Conservation (phyloP, 73 alveolate genomes). For the Paraurostyla sp. region DNA sequence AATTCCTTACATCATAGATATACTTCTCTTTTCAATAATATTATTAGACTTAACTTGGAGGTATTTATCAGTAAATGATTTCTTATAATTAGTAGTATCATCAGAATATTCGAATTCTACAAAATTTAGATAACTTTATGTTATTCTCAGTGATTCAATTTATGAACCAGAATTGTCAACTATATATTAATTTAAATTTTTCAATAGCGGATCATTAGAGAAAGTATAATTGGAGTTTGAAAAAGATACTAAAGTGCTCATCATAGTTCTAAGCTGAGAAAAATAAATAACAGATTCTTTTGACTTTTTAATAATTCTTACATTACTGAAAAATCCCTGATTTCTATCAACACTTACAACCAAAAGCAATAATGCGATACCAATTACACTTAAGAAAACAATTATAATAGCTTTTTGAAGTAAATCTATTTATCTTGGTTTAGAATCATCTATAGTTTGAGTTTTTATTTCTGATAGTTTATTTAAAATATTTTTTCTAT, state of each 20-base stretch:
- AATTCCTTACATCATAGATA: constrained; percentile 35
- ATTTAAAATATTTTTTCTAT: constrained; percentile 38
- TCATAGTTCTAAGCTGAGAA: constrained; percentile 25
- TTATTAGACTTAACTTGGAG: constrained; percentile 1
- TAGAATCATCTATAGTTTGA: constrained; percentile 54
- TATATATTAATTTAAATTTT: neutral
- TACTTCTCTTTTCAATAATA: neutral
- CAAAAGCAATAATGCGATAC: constrained; percentile 21
- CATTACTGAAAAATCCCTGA: constrained; percentile 37
- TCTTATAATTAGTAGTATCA: neutral
- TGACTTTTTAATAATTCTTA: constrained; percentile 48
- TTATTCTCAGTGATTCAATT: constrained; percentile 18
- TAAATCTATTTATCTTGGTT: constrained; percentile 47
- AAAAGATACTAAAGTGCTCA: neutral
- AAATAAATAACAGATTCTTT: constrained; percentile 46
- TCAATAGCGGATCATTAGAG: neutral
- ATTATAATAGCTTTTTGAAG: constrained; percentile 31
- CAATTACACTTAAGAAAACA: constrained; percentile 45
- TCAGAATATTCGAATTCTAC: constrained; percentile 22
- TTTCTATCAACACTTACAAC: constrained; percentile 49
- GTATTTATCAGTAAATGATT: neutral
- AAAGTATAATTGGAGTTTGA: neutral
- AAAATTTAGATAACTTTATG: constrained; percentile 27
- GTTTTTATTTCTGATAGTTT: constrained; percentile 65
- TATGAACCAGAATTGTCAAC: neutral